Evolutionary conservation across 192 early-diverging fungal genomes (phyloP).

Genomic region (Phlyctochytrium arcticum): DNA sequence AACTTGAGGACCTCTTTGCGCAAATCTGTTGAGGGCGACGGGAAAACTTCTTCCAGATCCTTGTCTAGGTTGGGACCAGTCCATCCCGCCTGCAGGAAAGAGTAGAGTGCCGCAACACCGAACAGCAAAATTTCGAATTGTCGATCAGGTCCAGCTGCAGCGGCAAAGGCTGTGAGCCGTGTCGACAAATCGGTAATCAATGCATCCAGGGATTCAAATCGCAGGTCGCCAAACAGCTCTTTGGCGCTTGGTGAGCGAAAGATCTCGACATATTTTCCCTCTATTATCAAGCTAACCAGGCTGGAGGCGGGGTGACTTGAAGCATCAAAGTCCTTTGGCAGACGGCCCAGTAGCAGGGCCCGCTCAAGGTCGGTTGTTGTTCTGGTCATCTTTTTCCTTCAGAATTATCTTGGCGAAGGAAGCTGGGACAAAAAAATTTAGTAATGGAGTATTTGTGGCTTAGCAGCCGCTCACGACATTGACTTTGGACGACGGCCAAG

Average conservation of each 20-base stretch:
- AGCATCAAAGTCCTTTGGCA: too few relatives aligned
- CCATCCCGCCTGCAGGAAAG: slow-evolving; percentile 84
- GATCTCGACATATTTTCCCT: background rate
- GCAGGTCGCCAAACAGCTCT: background rate
- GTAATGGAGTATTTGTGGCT: too few relatives aligned
- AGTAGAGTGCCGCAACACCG: slow-evolving; percentile 67
- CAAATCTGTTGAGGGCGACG: slow-evolving; percentile 10
- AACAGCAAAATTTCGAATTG: slow-evolving; percentile 46
- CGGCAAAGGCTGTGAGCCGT: background rate
- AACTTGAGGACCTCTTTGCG: slow-evolving; percentile 25
- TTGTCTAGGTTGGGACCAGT: slow-evolving; percentile 76
- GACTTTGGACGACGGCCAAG: too few relatives aligned
- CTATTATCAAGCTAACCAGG: background rate
- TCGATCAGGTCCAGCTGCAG: background rate
- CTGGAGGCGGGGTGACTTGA: background rate
- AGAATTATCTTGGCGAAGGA: too few relatives aligned
- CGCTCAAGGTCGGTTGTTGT: background rate
- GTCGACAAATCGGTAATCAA: background rate
- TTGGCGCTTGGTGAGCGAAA: background rate
- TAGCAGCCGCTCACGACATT: too few relatives aligned
- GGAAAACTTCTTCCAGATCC: slow-evolving; percentile 57
- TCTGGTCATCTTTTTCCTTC: background rate
- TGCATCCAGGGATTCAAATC: too few relatives aligned
- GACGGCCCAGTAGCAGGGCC: background rate
- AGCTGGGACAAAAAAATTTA: too few relatives aligned